Conservation (phyloP, 2,329 filamentous ascomycete genomes). For the Nemania diffusa region DNA sequence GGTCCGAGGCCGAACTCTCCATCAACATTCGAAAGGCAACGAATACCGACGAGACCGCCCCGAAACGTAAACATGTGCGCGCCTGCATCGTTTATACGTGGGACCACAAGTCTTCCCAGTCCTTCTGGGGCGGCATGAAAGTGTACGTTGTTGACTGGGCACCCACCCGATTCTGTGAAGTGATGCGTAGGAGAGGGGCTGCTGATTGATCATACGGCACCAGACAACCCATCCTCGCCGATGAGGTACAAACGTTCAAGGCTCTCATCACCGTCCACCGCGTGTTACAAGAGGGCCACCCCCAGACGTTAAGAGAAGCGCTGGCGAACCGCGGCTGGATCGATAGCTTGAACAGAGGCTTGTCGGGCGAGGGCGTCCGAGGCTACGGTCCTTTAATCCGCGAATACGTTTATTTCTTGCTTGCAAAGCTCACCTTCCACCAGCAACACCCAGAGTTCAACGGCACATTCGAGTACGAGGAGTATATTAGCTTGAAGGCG, state of each 20-base stretch:
- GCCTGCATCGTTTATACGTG: constrained; percentile 98
- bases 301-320: constrained; percentile 85
- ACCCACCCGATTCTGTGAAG: not conserved
- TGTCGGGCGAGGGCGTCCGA: constrained; percentile 83
- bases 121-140: constrained; percentile 99
- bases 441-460: constrained; percentile 98
- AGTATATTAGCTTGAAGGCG: constrained; percentile 96
- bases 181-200: not conserved
- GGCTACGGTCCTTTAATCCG: constrained; percentile 93
- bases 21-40: constrained; percentile 78
- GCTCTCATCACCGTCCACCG: constrained; percentile 97
- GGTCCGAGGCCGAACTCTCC: constrained; percentile 74
- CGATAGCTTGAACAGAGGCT: constrained; percentile 87
- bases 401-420: constrained; percentile 95
- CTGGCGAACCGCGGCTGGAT: constrained; percentile 91
- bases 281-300: constrained; percentile 95
- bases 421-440: constrained; percentile 96
- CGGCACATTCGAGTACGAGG: constrained; percentile 97
- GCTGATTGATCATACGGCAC: constrained; percentile 36
- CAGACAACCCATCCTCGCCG: constrained; percentile 96
- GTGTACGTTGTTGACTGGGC: constrained; percentile 76
- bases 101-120: constrained; percentile 95
- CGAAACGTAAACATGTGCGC: constrained; percentile 92
- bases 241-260: constrained; percentile 99
- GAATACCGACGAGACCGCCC: constrained; percentile 73